These are phyloP conservation scores for Pisolithus thermaeus DNA, from an alignment of 1,284 basidiomycete species.

Conservation along the genomic window DNA sequence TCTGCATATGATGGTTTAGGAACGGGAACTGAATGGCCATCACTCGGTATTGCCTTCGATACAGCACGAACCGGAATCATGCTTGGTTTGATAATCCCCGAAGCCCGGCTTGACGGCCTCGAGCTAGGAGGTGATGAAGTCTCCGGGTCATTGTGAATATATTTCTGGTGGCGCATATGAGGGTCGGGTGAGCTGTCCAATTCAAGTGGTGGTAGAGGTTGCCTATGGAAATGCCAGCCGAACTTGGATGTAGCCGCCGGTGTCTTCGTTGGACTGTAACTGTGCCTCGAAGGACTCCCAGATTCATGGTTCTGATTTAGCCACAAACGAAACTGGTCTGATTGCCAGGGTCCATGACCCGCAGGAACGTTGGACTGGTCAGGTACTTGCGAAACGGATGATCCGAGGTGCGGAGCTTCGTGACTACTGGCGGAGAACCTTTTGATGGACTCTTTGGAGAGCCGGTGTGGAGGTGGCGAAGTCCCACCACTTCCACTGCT, in stretches of 20 bases:
- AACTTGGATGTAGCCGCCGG: conserved; percentile 29
- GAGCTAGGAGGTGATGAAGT: conserved; percentile 19
- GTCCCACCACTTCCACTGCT: conserved; percentile 3
- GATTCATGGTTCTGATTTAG: conserved; percentile 2
- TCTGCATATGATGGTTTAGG: conserved; percentile 25
- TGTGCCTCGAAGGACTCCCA: conserved; percentile 2
- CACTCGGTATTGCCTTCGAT: conserved; percentile 14
- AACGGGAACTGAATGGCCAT: conserved; percentile 16
- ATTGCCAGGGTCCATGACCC: conserved; percentile 2
- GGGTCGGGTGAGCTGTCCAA: conserved; percentile 31
- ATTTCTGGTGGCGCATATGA: conserved; percentile 5
- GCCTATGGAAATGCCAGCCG: conserved; percentile 38
- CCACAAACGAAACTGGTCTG: conserved; percentile 1
- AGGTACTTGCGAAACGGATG: neutral
- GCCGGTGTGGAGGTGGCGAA: conserved; percentile 14
- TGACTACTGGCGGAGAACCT: neutral
- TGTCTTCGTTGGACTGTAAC: conserved; percentile 11
- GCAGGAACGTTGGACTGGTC: conserved; percentile 1
- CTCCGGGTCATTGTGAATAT: conserved; percentile 1
- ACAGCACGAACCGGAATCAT: conserved; percentile 43
- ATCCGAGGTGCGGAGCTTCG: neutral
- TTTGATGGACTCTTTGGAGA: neutral
- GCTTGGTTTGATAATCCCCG: conserved; percentile 25
- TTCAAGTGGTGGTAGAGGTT: conserved; percentile 35
- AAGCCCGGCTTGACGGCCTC: conserved; percentile 22